Base-by-base conservation (phyloP, 2,329 filamentous ascomycete species). In the Zymoseptoria pseudotritici region DNA sequence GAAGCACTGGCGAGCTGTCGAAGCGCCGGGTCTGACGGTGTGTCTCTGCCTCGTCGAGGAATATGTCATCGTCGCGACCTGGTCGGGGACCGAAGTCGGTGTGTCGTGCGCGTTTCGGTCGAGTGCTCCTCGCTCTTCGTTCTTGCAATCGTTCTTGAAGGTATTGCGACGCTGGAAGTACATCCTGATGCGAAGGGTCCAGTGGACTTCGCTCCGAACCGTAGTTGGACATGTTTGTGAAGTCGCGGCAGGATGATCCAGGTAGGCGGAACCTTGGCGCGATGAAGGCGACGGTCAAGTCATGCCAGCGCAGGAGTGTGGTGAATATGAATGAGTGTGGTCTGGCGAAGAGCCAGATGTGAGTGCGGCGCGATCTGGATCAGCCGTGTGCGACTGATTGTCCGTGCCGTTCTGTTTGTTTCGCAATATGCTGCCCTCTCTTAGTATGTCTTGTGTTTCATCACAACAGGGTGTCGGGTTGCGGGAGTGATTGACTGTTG, bases 41-140 rank as follows among this genome's bases (percentile, higher is more conserved):
- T 24, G 54, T 61, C 51, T 71, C 67, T 6, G 70, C 72, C 52
- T 73, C 72, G 50, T 65, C 61, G 29, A 73, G 62, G 62, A 74
- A 74, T 51, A 74, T 70, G 58, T 74, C 72, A 65, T 74, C 71
- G 61, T 73, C 71, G 53, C 64, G 64, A 4, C 63, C 67, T 61
- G 61, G 59, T 21, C 61, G 63, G 1, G 67, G 69, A 19, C 69
- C 72, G 57, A 72, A 65, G 58, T 73, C 72, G 22, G 72, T 71
- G 49, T 73, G 70, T 57, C 72, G 67, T 22, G 67, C 59, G 5
- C 70, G 70, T 50, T 70, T 71, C 5, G 71, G 68, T 26, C 66
- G 65, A 22, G 65, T 64, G 58, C 70, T 69, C 20, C 64, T 59
- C 49, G 69, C 63, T 50, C 72, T 66, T 19, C 70, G 70, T 58